Percentiles rank a stretch among this genome's conserved stretches.
phyloP scores from a whole-genome alignment of 169 alveolate genomes.

The Plasmodium fragile region DNA sequence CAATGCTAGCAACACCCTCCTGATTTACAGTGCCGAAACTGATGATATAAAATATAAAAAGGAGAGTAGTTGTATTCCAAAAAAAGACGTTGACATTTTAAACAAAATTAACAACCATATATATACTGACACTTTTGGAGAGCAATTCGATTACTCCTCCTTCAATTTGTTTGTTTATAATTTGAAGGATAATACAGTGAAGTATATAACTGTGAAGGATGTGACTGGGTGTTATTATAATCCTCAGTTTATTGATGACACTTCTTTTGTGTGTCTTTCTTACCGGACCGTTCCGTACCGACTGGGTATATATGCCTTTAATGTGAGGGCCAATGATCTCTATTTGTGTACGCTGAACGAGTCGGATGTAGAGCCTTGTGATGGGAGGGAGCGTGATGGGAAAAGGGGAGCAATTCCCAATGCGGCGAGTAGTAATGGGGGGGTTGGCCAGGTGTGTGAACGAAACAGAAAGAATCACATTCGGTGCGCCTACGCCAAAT shows the following conservation, averaged over 20 bases:
- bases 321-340: conserved; percentile 43
- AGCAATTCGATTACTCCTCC: conserved; percentile 34
- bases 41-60: conserved; percentile 30
- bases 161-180: conserved; percentile 72
- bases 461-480: background rate
- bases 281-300: conserved; percentile 48
- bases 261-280: conserved; percentile 67
- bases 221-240: conserved; percentile 42
- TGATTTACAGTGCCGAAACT: conserved; percentile 71
- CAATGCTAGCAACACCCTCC: conserved; percentile 39
- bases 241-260: conserved; percentile 75
- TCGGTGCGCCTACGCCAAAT: conserved; percentile 47
- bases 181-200: conserved; percentile 42
- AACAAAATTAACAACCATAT: conserved; percentile 51
- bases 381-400: background rate
- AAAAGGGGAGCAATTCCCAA: background rate
- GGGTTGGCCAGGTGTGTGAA: background rate
- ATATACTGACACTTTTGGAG: conserved; percentile 72
- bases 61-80: background rate
- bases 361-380: background rate
- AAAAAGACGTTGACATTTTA: conserved; percentile 28
- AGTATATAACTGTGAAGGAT: conserved; percentile 34
- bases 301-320: conserved; percentile 62
- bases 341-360: conserved; percentile 52
- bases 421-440: background rate